These are phyloP conservation scores for Sordariomycetes sp. DNA, from an alignment of 2,329 filamentous ascomycete species.

Conservation along the genomic window DNA sequence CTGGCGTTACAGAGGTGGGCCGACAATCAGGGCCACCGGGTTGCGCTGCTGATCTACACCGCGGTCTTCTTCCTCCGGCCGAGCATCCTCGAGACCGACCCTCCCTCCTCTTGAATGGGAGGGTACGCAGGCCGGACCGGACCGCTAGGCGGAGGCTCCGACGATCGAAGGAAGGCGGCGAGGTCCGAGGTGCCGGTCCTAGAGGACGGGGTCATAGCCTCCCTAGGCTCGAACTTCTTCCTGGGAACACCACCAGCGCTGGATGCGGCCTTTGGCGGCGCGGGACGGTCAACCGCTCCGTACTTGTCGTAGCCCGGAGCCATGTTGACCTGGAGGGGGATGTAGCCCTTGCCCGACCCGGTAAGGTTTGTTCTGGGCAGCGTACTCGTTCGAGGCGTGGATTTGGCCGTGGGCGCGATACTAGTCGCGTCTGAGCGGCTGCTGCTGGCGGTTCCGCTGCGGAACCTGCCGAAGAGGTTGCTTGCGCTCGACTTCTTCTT, in stretches of 20 bases:
- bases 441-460: conserved; percentile 19
- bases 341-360: conserved; percentile 27
- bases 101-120: neutral
- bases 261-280: conserved; percentile 7
- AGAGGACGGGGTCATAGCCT: conserved; percentile 30
- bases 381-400: conserved; percentile 10
- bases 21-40: neutral
- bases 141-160: conserved; percentile 41
- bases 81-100: neutral
- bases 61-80: neutral
- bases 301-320: conserved; percentile 33
- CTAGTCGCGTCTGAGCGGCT: conserved; percentile 14
- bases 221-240: conserved; percentile 49
- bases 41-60: neutral
- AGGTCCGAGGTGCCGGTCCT: conserved; percentile 55
- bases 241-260: conserved; percentile 32
- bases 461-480: conserved; percentile 51
- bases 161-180: conserved; percentile 61
- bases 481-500: conserved; percentile 57
- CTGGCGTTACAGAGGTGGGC: too few species aligned
- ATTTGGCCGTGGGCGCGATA: conserved; percentile 14
- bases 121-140: neutral
- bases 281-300: conserved; percentile 16
- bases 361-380: conserved; percentile 22
- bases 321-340: conserved; percentile 42